These are phyloP conservation scores for Adenanthera pavonina DNA, from an alignment of 306 rosid species.

Conservation along the genomic window DNA sequence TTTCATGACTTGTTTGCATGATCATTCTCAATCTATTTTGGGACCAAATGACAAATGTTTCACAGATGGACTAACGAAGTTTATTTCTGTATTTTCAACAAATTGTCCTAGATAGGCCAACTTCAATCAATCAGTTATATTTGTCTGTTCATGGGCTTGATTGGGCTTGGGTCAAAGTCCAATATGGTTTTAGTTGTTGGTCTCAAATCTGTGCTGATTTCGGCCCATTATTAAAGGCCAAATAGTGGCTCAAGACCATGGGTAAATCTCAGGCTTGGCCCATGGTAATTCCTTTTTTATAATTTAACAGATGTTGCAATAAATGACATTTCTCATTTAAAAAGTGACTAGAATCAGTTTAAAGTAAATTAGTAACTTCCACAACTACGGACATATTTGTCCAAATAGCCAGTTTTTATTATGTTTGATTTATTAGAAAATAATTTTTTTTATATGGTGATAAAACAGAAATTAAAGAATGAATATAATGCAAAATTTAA, in stretches of 20 bases:
- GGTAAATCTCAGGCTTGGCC: background rate
- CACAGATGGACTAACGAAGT: background rate
- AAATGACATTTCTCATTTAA: no score
- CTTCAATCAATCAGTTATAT: conserved; percentile 13
- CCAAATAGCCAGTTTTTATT: background rate
- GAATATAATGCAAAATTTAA: background rate
- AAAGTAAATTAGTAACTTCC: no score
- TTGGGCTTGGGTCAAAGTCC: background rate
- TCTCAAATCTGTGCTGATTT: background rate
- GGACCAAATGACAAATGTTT: background rate
- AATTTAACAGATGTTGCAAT: no score
- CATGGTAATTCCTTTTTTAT: no score
- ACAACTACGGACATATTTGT: background rate
- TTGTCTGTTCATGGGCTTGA: background rate
- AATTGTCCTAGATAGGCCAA: background rate
- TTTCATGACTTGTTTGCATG: conserved; percentile 1
- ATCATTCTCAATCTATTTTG: background rate
- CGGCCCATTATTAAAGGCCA: background rate
- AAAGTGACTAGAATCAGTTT: no score
- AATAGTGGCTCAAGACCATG: background rate
- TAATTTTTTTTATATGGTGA: background rate
- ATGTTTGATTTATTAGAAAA: background rate
- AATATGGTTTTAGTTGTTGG: background rate
- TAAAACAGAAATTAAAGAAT: background rate
- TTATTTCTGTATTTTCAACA: conserved; percentile 3